Conservation (phyloP, 257 asterid genomes). For the Paulownia fortunei region DNA sequence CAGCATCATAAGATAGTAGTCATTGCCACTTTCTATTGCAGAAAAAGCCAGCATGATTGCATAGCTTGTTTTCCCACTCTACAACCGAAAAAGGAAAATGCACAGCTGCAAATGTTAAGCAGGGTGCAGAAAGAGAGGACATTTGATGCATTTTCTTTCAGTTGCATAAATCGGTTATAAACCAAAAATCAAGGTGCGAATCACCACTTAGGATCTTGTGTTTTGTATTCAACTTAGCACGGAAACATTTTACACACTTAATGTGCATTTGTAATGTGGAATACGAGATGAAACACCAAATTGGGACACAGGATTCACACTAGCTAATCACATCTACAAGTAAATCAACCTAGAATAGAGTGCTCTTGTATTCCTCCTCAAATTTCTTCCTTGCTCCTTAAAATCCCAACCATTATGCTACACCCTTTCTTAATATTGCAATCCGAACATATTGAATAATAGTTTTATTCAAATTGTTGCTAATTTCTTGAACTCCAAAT, state of each 20-base stretch:
- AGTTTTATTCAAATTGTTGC: background rate
- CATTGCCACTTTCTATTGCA: background rate
- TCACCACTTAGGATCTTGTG: slow-evolving; percentile 3
- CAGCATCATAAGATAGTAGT: background rate
- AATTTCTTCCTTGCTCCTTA: background rate
- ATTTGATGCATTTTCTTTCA: background rate
- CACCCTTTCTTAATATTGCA: background rate
- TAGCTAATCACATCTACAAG: background rate
- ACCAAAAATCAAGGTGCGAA: background rate
- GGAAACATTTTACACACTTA: background rate
- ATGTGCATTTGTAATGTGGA: background rate
- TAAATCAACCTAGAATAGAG: too few species aligned
- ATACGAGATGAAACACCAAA: background rate
- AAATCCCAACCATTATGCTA: background rate
- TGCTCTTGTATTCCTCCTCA: background rate
- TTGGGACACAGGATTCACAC: background rate
- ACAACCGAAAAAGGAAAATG: background rate
- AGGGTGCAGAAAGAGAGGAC: background rate
- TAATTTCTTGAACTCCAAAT: background rate
- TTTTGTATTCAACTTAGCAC: background rate
- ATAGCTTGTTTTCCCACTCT: background rate
- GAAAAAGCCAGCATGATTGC: background rate
- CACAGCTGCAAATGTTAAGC: background rate
- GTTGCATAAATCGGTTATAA: background rate
- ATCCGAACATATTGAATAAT: background rate